Evolutionary conservation across 768 basidiomycete species (phyloP).

Genomic region (Auricularia sp.): DNA sequence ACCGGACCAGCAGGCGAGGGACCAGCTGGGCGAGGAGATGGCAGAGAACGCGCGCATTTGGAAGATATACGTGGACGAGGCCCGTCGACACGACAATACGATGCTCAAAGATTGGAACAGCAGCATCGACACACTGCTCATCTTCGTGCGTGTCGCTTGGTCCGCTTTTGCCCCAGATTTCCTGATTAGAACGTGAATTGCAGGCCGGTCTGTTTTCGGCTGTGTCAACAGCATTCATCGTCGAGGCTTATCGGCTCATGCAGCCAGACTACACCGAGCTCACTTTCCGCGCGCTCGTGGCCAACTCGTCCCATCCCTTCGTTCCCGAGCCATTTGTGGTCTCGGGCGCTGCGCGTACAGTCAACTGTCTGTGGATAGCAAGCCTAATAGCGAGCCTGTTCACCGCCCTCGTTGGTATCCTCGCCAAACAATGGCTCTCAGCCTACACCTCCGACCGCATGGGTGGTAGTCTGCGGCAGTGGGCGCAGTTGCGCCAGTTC

Average conservation of each 20-base stretch:
- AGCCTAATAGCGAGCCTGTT: slow-evolving; percentile 28
- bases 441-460: slow-evolving; percentile 20
- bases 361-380: slow-evolving; percentile 34
- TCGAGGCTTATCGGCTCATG: slow-evolving; percentile 17
- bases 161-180: not conserved
- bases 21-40: not conserved
- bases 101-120: not conserved
- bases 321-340: slow-evolving; percentile 8
- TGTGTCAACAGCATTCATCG: slow-evolving; percentile 18
- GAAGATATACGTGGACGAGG: not conserved
- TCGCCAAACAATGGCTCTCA: slow-evolving; percentile 42
- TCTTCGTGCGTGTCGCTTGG: not conserved
- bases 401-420: slow-evolving; percentile 33
- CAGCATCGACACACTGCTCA: not conserved
- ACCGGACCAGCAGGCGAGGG: not conserved
- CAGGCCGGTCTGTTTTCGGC: slow-evolving; percentile 24
- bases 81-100: not conserved
- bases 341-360: slow-evolving; percentile 23
- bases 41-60: not conserved
- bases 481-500: slow-evolving; percentile 33
- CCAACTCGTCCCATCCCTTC: not conserved
- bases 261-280: slow-evolving; percentile 12
- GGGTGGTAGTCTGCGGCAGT: slow-evolving; percentile 20
- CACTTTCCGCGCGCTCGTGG: not conserved
- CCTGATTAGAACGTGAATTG: slow-evolving; percentile 3